Evolutionary conservation across 208 protist species (phyloP), one percentile per base, ranked within the genome.

Genomic region (Acanthamoeba polyphaga): DNA sequence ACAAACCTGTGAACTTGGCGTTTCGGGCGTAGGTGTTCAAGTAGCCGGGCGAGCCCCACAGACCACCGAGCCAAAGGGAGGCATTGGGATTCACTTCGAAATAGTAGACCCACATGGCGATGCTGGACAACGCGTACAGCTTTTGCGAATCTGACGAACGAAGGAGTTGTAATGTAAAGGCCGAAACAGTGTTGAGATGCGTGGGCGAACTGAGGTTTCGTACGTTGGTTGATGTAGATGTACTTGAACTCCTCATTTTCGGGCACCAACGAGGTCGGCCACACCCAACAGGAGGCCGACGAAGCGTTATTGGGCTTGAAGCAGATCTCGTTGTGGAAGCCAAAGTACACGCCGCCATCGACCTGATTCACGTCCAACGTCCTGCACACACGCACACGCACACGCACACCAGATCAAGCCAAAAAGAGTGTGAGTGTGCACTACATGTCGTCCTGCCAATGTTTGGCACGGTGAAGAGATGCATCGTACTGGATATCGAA

Each of bases 291-390:
- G 38, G 17, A 34, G 46, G 74, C 74, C 17, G 19, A 7, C 7
- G 74, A 46, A 3, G 19, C 3, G 38, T 84, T 53, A 7, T 15
- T 7, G 22, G 34, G 19, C 43, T 84, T 84, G 74, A 13, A 84
- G 74, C 74, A 84, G 74, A 84, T 53, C 46, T 84, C 74, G 24
- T 84, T 84, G 74, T 84, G 22, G 43, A 27, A 84, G 22, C 38
- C 74, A 84, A 84, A 84, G 34, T 84, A 53, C 19, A 84, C 66
- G 0, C 66, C 66, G 66, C 74, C 74, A 84, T 84, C 74, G 17
- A 3, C 70, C 38, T 78, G 70, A 78, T 27, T 34, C n/a, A 78
- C 70, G 24, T 46, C 70, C 70, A 78, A 46, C n/a, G 74, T 55
- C 43, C 74, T 84, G 5, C 22, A 22, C 55, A 24, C 55, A 60